phyloP scores from a whole-genome alignment of 148 eudicot species.

The Fagopyrum tataricum region DNA sequence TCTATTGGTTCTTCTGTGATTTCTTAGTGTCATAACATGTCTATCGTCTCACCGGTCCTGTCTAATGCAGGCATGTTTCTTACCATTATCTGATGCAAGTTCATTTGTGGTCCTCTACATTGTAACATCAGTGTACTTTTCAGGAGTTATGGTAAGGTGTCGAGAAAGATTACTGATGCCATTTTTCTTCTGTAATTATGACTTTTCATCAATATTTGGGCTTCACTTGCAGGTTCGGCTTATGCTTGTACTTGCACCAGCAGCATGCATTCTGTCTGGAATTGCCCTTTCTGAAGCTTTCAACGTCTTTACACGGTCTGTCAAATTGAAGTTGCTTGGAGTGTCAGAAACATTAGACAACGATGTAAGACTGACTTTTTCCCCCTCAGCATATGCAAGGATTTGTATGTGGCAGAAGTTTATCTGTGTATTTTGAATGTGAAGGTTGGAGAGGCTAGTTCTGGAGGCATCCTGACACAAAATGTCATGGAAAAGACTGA shows the following conservation, averaged over 20 bases:
- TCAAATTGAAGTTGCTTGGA: slow-evolving; percentile 61
- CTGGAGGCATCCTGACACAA: slow-evolving; percentile 33
- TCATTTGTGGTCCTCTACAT: slow-evolving; percentile 89
- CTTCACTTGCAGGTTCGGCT: slow-evolving; percentile 62
- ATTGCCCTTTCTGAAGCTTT: slow-evolving; percentile 96
- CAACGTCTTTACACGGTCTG: slow-evolving; percentile 71
- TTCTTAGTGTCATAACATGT: not conserved
- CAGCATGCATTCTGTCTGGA: slow-evolving; percentile 97
- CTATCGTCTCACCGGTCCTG: slow-evolving; percentile 2
- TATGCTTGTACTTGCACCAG: slow-evolving; percentile 98
- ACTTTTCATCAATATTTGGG: not conserved
- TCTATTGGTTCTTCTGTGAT: slow-evolving; percentile 10
- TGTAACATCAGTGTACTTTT: slow-evolving; percentile 86
- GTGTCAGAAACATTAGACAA: slow-evolving; percentile 25
- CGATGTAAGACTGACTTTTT: slow-evolving; percentile 35
- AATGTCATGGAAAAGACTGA: slow-evolving; percentile 41
- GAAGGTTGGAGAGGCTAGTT: slow-evolving; percentile 63
- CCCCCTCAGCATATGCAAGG: not conserved
- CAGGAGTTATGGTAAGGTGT: slow-evolving; percentile 88
- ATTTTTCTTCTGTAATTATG: not conserved
- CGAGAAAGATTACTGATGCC: not conserved
- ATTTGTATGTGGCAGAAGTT: not conserved
- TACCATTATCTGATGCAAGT: slow-evolving; percentile 93
- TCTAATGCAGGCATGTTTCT: slow-evolving; percentile 75
- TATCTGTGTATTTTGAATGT: slow-evolving; percentile 15